Evolutionary conservation across 2,329 filamentous ascomycete species (phyloP).

Genomic region (Microdochium bolleyi): DNA sequence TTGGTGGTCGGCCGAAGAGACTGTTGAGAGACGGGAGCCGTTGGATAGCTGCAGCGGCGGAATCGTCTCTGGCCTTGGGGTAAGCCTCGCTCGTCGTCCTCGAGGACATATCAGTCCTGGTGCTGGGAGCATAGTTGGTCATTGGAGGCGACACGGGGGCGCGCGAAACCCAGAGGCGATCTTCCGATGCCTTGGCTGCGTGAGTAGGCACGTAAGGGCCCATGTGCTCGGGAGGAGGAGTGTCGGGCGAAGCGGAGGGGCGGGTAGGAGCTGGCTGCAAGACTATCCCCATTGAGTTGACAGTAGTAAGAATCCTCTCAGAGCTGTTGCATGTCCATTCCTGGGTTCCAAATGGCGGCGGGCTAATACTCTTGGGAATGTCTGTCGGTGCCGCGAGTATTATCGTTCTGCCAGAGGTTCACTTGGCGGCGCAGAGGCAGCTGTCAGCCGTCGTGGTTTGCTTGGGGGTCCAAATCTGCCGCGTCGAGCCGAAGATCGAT

Average conservation of each 20-base stretch:
- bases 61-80: constrained; percentile 22
- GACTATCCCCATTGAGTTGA: constrained; percentile 46
- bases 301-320: neutral
- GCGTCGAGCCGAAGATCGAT: neutral
- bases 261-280: constrained; percentile 40
- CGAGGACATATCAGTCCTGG: constrained; percentile 34
- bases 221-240: constrained; percentile 42
- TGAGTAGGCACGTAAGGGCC: constrained; percentile 42
- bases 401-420: too few species aligned
- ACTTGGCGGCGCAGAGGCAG: neutral
- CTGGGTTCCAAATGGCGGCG: neutral
- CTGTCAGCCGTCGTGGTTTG: neutral
- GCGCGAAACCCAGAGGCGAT: constrained; percentile 34
- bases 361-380: too few species aligned
- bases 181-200: constrained; percentile 35
- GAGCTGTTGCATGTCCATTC: neutral
- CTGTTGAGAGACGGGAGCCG: constrained; percentile 50
- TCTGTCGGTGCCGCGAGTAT: too few species aligned
- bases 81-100: constrained; percentile 27
- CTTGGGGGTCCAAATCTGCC: neutral
- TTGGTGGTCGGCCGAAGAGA: constrained; percentile 39
- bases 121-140: constrained; percentile 47
- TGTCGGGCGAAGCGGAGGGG: constrained; percentile 42
- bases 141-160: constrained; percentile 45
- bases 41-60: constrained; percentile 25